A percentile compares a stretch with the other conserved stretches of the same genome.
phyloP scores from a whole-genome alignment of 805 yeast genomes.

The Yarrowia deformans region DNA sequence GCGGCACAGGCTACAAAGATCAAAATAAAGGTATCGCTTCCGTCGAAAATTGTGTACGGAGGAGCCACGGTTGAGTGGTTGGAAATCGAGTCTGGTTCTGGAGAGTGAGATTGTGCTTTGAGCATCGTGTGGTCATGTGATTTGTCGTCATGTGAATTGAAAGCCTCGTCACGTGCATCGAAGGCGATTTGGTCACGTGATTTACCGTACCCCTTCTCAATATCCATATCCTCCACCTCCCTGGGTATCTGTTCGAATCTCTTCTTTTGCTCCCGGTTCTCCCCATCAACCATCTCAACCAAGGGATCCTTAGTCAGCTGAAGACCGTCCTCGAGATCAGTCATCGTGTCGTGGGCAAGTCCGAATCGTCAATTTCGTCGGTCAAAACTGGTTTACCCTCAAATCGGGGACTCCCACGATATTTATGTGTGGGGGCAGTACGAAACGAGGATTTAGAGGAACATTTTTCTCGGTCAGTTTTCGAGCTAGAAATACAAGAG shows the following conservation, averaged over 20 bases:
- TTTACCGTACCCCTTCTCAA: not conserved
- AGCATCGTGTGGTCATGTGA: not conserved
- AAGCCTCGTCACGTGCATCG: not conserved
- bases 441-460: too few species aligned
- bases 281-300: conserved; percentile 16
- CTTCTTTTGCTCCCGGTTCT: not conserved
- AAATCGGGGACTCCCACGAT: not conserved
- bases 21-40: conserved; percentile 52
- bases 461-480: too few species aligned
- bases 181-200: not conserved
- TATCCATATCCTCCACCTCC: not conserved
- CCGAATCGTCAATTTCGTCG: not conserved
- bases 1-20: conserved; percentile 22
- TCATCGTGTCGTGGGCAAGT: not conserved
- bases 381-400: not conserved
- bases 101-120: not conserved
- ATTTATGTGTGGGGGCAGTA: not conserved
- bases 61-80: conserved; percentile 3
- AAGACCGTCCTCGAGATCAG: not conserved
- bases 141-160: not conserved
- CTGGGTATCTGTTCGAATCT: not conserved
- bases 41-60: conserved; percentile 52
- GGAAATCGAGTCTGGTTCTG: not conserved
- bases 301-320: conserved; percentile 10
- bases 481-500: too few species aligned